Base-by-base conservation (phyloP, 495 filamentous ascomycete species). In the Aspergillus wentii region DNA sequence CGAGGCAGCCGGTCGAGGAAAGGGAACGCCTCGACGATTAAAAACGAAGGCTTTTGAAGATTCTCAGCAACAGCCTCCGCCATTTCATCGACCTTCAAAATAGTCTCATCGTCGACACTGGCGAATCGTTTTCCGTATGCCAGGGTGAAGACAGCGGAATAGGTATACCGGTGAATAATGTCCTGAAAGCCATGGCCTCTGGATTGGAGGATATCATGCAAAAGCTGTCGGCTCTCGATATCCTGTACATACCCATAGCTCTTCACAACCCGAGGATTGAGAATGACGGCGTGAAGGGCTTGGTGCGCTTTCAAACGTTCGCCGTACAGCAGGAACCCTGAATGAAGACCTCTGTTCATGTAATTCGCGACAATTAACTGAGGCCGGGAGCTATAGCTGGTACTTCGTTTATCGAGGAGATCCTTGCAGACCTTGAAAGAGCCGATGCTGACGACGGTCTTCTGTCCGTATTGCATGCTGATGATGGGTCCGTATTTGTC, bases 191-290 rank as follows among this genome's bases (percentile, higher is more conserved):
- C n/a, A n/a, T n/a, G n/a, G n/a, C 60, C 41, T 26, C 48, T 40
- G 2, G 33, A 38, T 8, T 20, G 20, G 2, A 62, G 40, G 10
- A 62, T 26, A 1, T 59, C 50, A 9, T 41, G 17, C 1, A 61
- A 30, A 6, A 60, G 27, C 26, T 59, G 55, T 19, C 46, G 48
- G 22, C 70, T 51, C 17, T 51, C 50, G 13, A 70, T 28, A 40
- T 76, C 66, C 32, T 70, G 47, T 27, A 64, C 54, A 10, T 61
- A 51, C 6, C 46, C 45, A 45, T 63, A 63, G 1, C 40, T 36
- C 30, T 63, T 51, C 29, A 54, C 61, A 29, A 61, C 50, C 10
- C 59, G 48, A 16, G 63, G 55, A 15, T 56, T 53, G 2, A 75
- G 33, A 2, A 74, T 21, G 5, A 41, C 27, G 2, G 36, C 33